Conservation (phyloP, 2,329 filamentous ascomycete genomes). For the Aspergillus pseudotamarii region DNA sequence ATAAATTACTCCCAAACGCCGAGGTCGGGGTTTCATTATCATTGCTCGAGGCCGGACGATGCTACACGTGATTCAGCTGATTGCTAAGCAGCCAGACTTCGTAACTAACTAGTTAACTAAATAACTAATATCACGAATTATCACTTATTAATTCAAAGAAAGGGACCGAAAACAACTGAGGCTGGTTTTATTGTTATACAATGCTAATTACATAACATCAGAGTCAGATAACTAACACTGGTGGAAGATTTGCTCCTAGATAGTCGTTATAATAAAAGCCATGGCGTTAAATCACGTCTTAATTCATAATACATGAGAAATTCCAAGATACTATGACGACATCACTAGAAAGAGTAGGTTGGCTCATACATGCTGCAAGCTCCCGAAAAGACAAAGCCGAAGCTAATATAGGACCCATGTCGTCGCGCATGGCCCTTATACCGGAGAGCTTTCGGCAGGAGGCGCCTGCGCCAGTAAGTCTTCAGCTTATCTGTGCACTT, state of each 20-base stretch:
- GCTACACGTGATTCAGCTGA: neutral
- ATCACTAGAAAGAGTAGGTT: neutral
- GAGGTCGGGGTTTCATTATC: neutral
- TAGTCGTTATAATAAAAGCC: neutral
- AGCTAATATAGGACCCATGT: neutral
- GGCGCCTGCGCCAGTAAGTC: constrained; percentile 14
- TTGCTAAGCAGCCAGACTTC: neutral
- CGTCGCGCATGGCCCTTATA: neutral
- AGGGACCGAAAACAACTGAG: neutral
- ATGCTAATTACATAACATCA: neutral
- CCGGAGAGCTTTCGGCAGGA: neutral
- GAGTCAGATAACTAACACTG: neutral
- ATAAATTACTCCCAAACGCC: neutral
- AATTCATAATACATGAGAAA: constrained; percentile 8
- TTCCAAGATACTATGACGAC: constrained; percentile 1
- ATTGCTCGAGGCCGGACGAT: neutral
- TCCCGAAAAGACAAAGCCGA: neutral
- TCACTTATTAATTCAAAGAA: neutral
- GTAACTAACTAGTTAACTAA: too few relatives aligned
- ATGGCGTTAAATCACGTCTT: constrained; percentile 3
- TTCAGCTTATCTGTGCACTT: constrained; percentile 5
- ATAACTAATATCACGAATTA: too few relatives aligned
- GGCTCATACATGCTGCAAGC: constrained; percentile 1
- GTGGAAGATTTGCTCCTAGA: neutral
- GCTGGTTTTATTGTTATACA: neutral